phyloP scores from a whole-genome alignment of 495 filamentous ascomycete genomes.

The Pyrenula aspistea region DNA sequence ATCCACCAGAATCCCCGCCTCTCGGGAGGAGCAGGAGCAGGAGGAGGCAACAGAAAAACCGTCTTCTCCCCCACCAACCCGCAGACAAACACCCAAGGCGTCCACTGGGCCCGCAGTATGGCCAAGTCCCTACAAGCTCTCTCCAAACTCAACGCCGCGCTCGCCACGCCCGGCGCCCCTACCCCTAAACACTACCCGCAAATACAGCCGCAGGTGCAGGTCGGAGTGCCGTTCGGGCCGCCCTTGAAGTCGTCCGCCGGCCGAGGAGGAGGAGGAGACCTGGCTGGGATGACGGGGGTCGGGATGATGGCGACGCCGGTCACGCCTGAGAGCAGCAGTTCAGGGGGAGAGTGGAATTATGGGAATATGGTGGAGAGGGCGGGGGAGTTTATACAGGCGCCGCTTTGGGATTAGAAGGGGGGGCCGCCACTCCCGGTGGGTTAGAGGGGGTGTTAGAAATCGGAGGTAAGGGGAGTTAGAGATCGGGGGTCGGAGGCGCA shows the following conservation, averaged over 20 bases:
- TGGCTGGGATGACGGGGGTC: slow-evolving; percentile 23
- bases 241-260: neutral
- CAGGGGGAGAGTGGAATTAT: slow-evolving; percentile 33
- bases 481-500: no score
- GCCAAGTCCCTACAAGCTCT: slow-evolving; percentile 33
- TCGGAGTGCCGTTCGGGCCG: neutral
- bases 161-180: slow-evolving; percentile 15
- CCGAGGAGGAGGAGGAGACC: neutral
- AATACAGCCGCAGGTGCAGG: neutral
- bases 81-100: neutral
- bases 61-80: neutral
- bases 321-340: slow-evolving; percentile 29
- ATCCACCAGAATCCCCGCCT: neutral
- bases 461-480: no score
- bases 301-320: slow-evolving; percentile 29
- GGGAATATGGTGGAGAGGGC: slow-evolving; percentile 33
- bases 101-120: slow-evolving; percentile 29
- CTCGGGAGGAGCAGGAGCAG: neutral
- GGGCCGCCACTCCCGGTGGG: no score
- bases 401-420: slow-evolving; percentile 31
- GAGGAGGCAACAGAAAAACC: neutral
- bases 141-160: slow-evolving; percentile 30
- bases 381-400: slow-evolving; percentile 35
- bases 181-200: neutral
- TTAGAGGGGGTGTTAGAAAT: no score